Conservation (phyloP, 805 yeast genomes). For the Candida jianshihensis region DNA sequence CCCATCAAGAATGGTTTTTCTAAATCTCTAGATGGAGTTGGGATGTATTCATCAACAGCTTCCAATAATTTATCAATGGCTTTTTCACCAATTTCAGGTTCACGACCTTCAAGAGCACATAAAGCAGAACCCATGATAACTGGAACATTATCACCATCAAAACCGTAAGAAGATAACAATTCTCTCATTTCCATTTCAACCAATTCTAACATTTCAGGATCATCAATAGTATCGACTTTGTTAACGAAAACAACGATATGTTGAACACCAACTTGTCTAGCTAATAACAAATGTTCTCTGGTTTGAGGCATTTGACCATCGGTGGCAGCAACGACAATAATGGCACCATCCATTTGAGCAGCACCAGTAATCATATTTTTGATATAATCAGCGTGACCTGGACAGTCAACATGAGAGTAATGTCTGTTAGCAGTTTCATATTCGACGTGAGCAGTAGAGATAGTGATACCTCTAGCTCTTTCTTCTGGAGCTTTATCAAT, state of each 20-base stretch:
- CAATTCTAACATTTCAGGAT: slow-evolving; percentile 97
- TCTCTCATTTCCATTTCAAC: slow-evolving; percentile 99
- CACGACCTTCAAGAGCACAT: slow-evolving; percentile 84
- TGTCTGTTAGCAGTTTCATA: slow-evolving; percentile 93
- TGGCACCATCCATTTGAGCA: slow-evolving; percentile 99
- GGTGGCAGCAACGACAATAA: slow-evolving; percentile 97
- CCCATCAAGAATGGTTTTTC: slow-evolving; percentile 97
- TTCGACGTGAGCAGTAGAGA: slow-evolving; percentile 96
- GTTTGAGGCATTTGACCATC: slow-evolving; percentile 99
- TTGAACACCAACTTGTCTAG: slow-evolving; percentile 99
- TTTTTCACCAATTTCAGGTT: slow-evolving; percentile 88
- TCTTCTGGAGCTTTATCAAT: slow-evolving; percentile 99
- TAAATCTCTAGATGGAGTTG: slow-evolving; percentile 94
- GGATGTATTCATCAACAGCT: slow-evolving; percentile 90
- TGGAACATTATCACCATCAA: slow-evolving; percentile 97
- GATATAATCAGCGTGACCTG: slow-evolving; percentile 98
- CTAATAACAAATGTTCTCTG: slow-evolving; percentile 95
- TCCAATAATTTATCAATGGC: slow-evolving; percentile 78
- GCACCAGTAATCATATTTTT: slow-evolving; percentile 99
- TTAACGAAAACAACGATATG: slow-evolving; percentile 95
- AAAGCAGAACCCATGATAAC: slow-evolving; percentile 98
- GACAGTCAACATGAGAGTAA: slow-evolving; percentile 97
- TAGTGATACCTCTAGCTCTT: slow-evolving; percentile 98
- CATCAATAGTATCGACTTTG: slow-evolving; percentile 97
- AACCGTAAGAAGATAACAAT: slow-evolving; percentile 81